phyloP scores from a whole-genome alignment of 148 eudicot species.

The Suaeda aralocaspica region DNA sequence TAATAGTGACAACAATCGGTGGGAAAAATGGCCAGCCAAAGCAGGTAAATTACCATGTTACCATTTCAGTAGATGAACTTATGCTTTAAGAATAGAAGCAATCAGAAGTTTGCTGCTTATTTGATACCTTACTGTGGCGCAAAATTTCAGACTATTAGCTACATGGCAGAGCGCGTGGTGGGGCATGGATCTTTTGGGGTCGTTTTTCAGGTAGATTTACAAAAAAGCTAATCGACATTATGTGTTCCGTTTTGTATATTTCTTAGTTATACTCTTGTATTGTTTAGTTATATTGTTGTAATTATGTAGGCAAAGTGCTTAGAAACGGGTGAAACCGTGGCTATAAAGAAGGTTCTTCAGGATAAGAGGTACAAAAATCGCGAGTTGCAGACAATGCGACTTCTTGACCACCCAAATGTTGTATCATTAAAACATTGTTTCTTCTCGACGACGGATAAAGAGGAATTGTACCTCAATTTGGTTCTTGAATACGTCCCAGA shows the following conservation, averaged over 20 bases:
- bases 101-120: background rate
- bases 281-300: too few relatives aligned
- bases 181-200: constrained; percentile 65
- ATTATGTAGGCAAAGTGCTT: constrained; percentile 82
- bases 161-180: constrained; percentile 66
- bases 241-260: too few relatives aligned
- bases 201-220: constrained; percentile 49
- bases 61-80: background rate
- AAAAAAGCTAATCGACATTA: too few relatives aligned
- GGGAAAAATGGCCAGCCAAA: constrained; percentile 80
- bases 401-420: constrained; percentile 67
- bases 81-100: background rate
- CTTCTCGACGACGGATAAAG: constrained; percentile 72
- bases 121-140: background rate
- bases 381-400: constrained; percentile 75
- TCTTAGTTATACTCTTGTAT: too few relatives aligned
- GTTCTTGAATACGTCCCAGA: constrained; percentile 77
- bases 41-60: constrained; percentile 42
- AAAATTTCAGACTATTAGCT: constrained; percentile 47
- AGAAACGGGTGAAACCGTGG: constrained; percentile 77
- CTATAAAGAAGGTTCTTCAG: constrained; percentile 78
- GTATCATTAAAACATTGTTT: constrained; percentile 70
- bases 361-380: constrained; percentile 78
- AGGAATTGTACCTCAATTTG: constrained; percentile 67
- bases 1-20: constrained; percentile 74